Conservation (phyloP, 495 filamentous ascomycete genomes). For the Penicillium subrubescens region DNA sequence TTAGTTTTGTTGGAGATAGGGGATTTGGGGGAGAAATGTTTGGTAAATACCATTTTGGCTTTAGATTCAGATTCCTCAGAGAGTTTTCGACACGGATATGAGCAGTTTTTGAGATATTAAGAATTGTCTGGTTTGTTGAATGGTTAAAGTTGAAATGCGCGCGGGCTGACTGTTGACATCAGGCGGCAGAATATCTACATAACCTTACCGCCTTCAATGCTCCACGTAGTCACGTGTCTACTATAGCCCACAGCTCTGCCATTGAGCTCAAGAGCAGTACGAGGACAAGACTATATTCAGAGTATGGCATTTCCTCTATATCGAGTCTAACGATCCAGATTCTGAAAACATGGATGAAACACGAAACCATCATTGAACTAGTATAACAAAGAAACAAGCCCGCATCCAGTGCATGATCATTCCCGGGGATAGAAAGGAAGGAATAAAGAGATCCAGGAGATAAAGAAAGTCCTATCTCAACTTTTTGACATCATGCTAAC, state of each 20-base stretch:
- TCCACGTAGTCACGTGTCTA: neutral
- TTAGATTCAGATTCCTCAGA: neutral
- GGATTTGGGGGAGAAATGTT: too few relatives aligned
- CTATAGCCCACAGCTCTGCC: neutral
- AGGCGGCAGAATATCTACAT: constrained; percentile 5
- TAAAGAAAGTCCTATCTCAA: neutral
- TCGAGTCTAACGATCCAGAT: neutral
- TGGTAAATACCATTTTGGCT: neutral
- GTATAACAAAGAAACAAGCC: neutral
- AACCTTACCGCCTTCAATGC: neutral
- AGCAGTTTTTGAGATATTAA: neutral
- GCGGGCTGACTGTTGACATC: constrained; percentile 1
- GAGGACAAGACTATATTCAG: neutral
- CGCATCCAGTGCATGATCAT: constrained; percentile 1
- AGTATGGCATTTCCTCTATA: neutral
- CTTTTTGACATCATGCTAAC: constrained; percentile 7
- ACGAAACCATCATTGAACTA: neutral
- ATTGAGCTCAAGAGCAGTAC: neutral
- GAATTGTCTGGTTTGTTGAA: neutral
- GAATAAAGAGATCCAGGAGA: neutral
- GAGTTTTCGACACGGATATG: neutral
- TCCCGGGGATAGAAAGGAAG: neutral
- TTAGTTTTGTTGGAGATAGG: neutral
- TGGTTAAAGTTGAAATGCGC: neutral
- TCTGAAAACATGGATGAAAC: neutral